Evolutionary conservation across 345 rosid genomes (phyloP).

Genomic region (Euphorbia peplus): DNA sequence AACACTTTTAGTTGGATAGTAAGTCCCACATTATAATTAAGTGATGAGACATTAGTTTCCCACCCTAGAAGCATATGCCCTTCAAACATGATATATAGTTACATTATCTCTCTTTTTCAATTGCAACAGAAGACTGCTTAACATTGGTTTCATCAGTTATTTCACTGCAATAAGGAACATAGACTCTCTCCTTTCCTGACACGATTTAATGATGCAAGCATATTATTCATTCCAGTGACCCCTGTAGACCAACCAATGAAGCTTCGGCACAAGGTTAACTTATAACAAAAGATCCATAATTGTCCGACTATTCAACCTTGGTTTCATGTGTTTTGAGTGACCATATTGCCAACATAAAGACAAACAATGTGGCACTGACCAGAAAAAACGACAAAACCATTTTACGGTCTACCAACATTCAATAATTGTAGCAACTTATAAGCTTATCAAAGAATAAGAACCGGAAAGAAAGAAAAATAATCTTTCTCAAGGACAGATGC

Average conservation of each 20-base stretch:
- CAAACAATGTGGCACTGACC: not conserved
- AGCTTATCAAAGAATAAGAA: not conserved
- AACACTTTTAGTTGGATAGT: not conserved
- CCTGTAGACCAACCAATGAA: not conserved
- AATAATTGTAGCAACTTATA: not conserved
- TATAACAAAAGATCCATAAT: not conserved
- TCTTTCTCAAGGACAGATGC: not conserved
- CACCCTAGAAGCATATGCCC: not conserved
- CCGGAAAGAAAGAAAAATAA: slow-evolving; percentile 1
- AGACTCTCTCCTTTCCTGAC: not conserved
- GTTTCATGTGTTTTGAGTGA: not conserved
- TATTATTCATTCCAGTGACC: not conserved
- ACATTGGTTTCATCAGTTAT: not conserved
- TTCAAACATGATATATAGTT: not conserved
- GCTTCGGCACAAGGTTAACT: not conserved
- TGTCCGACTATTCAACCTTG: not conserved
- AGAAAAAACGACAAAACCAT: not conserved
- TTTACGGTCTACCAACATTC: not conserved
- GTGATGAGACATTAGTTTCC: not conserved
- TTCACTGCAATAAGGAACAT: not conserved
- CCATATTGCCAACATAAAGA: not conserved
- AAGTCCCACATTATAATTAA: slow-evolving; percentile 3
- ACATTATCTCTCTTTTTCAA: not conserved
- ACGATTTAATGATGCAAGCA: not conserved
- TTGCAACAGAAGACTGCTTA: not conserved